Base-by-base conservation (phyloP, 1,284 basidiomycete genomes). In the Boletus sp. region DNA sequence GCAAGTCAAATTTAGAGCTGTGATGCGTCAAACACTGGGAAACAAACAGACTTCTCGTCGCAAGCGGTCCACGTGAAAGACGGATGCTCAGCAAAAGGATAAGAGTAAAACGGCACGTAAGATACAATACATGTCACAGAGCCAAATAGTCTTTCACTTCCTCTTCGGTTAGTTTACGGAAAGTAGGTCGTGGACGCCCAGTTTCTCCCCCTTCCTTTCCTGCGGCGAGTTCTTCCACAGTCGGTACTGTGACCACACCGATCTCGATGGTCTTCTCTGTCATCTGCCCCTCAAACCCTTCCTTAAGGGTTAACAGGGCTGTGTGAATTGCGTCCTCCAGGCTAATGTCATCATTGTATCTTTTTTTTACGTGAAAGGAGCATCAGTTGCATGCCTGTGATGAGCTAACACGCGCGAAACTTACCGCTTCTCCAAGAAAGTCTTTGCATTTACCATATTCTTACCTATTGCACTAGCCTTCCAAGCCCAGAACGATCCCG, bases 201-300 rank as follows among this genome's bases (percentile, higher is more conserved):
- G 81, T 86, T 57, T 86, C 84, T 40, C 82, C 82, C 27, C 83
- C 83, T 50, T 84, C 78, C 60, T 82, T 87, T 23, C 76, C 80
- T 48, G 80, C 84, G 56, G 85, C 84, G 48, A 91, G 74, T 64
- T 92, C 88, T 56, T 84, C 82, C 20, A 76, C 65, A 19, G 83
- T 88, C 5, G 94, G 92, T 14, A 92, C 88, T 43, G 91, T 92
- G 52, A 99, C 82, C 40, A 99, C 85, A 39, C 96, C 96, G 51
- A 99, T 94, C 72, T 99, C 96, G 63, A 99, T 96, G 29, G 96
- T 99, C 76, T 98, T 95, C 73, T 98, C 95, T 17, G 95, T 98
- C 94, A 99, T 98, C 67, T 98, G 91, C 12, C 96, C 96, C 70
- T 99, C 96, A 60, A 98, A 98, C 8, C 95, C 95, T 73, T 99